Evolutionary conservation across 1,139 yeast genomes (phyloP).

Genomic region (Magnusiomyces magnusii): DNA sequence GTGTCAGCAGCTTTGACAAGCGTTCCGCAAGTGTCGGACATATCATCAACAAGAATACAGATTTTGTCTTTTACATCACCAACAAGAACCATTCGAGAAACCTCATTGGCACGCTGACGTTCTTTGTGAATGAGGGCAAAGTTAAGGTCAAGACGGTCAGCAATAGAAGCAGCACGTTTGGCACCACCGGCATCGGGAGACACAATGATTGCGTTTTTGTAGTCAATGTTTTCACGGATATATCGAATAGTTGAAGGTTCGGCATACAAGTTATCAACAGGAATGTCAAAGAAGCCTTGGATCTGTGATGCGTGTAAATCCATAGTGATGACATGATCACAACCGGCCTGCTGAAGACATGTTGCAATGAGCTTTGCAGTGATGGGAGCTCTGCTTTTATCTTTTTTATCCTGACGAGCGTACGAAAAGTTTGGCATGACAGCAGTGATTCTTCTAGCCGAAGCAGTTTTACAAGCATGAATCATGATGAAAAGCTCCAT

Average conservation of each 20-base stretch:
- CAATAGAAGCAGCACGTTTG: slow-evolving; percentile 90
- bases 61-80: slow-evolving; percentile 86
- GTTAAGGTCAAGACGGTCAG: slow-evolving; percentile 83
- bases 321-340: slow-evolving; percentile 95
- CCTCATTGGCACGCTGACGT: slow-evolving; percentile 90
- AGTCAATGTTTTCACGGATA: slow-evolving; percentile 59
- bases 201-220: slow-evolving; percentile 64
- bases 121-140: slow-evolving; percentile 96
- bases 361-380: slow-evolving; percentile 95
- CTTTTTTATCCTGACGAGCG: slow-evolving; percentile 96
- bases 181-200: slow-evolving; percentile 99
- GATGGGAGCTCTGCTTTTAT: slow-evolving; percentile 93
- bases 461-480: slow-evolving; percentile 90
- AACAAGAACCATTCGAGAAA: slow-evolving; percentile 86
- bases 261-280: slow-evolving; percentile 92
- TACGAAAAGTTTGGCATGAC: slow-evolving; percentile 96
- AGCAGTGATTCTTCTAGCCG: slow-evolving; percentile 91
- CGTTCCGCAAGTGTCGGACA: slow-evolving; percentile 99
- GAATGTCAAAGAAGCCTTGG: slow-evolving; percentile 95
- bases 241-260: slow-evolving; percentile 90
- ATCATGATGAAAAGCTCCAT: slow-evolving; percentile 85
- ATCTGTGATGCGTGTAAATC: slow-evolving; percentile 99
- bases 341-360: slow-evolving; percentile 90
- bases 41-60: slow-evolving; percentile 89
- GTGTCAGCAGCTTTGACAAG: slow-evolving; percentile 93